phyloP scores from a whole-genome alignment of 306 rosid genomes.

The Echinosophora koreensis region DNA sequence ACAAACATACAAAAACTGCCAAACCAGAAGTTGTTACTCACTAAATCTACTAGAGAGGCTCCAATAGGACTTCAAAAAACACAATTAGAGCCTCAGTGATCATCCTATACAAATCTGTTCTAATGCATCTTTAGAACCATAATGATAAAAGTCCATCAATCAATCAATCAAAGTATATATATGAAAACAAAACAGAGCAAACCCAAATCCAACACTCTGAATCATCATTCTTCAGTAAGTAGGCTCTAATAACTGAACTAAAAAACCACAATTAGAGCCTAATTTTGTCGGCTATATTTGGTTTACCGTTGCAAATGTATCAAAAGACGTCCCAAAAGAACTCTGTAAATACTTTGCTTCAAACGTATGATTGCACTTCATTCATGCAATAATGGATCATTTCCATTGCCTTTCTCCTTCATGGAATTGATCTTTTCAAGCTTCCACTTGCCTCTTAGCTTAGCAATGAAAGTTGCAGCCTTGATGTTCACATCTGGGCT shows the following conservation, averaged over 20 bases:
- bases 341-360: no score
- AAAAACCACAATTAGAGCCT: slow-evolving; percentile 47
- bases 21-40: slow-evolving; percentile 31
- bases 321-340: no score
- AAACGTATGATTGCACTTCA: no score
- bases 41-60: slow-evolving; percentile 38
- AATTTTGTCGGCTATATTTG: neutral
- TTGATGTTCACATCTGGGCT: slow-evolving; percentile 86
- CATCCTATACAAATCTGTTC: slow-evolving; percentile 51
- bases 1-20: slow-evolving; percentile 36
- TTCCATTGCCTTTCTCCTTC: slow-evolving; percentile 51
- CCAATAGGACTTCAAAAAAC: slow-evolving; percentile 49
- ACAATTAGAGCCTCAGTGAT: slow-evolving; percentile 43
- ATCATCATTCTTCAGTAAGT: neutral
- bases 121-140: slow-evolving; percentile 6
- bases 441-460: slow-evolving; percentile 55
- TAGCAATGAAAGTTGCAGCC: slow-evolving; percentile 57
- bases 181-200: slow-evolving; percentile 10
- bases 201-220: slow-evolving; percentile 25
- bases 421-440: slow-evolving; percentile 56
- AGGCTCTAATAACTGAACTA: slow-evolving; percentile 47
- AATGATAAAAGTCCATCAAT: slow-evolving; percentile 9
- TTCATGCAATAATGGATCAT: slow-evolving; percentile 29
- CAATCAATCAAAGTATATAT: slow-evolving; percentile 35
- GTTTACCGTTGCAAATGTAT: no score